Percentiles rank a stretch among this genome's conserved stretches.
phyloP scores from a whole-genome alignment of 2,329 filamentous ascomycete species.

The Diaporthe ampelina region DNA sequence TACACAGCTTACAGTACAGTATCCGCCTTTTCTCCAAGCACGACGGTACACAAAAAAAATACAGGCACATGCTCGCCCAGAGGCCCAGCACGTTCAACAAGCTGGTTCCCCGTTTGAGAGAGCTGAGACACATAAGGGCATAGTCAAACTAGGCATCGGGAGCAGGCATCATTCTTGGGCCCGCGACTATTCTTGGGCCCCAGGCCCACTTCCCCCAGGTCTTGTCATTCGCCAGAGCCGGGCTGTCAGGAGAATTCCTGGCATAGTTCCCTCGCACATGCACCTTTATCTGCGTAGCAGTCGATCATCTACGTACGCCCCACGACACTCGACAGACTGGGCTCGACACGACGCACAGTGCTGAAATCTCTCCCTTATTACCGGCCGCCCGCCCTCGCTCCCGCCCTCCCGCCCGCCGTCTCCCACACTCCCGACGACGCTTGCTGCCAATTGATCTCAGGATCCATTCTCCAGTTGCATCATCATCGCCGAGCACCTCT shows the following conservation, averaged over 20 bases:
- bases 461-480: conserved; percentile 30
- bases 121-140: conserved; percentile 7
- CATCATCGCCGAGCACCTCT: conserved; percentile 6
- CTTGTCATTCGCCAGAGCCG: conserved; percentile 18
- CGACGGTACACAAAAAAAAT: neutral
- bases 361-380: conserved; percentile 25
- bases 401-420: conserved; percentile 26
- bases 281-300: conserved; percentile 24
- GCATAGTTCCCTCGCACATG: conserved; percentile 9
- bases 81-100: neutral
- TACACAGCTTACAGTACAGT: neutral
- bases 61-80: conserved; percentile 1
- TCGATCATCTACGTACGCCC: conserved; percentile 19
- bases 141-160: conserved; percentile 1
- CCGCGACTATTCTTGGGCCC: conserved; percentile 13
- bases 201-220: neutral
- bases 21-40: neutral
- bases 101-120: conserved; percentile 11
- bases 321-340: conserved; percentile 2
- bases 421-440: conserved; percentile 32
- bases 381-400: conserved; percentile 14
- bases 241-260: conserved; percentile 17
- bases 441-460: conserved; percentile 20
- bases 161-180: conserved; percentile 23
- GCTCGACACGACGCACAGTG: conserved; percentile 22